Evolutionary conservation across 2,329 filamentous ascomycete species (phyloP).

Genomic region (Spiromastix sp.): DNA sequence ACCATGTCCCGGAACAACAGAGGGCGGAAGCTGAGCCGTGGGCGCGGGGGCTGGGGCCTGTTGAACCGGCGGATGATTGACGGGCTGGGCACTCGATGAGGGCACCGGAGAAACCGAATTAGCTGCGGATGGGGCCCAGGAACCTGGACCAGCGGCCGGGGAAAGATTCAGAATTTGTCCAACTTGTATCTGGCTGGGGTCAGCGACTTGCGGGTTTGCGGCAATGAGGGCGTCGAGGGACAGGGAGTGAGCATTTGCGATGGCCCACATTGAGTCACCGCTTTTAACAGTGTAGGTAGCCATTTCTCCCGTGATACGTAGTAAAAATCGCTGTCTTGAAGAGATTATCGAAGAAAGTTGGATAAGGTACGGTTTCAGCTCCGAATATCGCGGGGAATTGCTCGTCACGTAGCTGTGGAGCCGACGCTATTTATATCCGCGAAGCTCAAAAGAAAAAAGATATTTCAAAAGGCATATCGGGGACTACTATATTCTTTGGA

Average conservation of each 20-base stretch:
- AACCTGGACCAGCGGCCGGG: not conserved
- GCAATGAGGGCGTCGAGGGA: constrained; percentile 11
- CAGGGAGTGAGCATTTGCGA: constrained; percentile 23
- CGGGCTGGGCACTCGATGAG: not conserved
- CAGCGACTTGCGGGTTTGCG: constrained; percentile 10
- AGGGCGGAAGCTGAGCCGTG: not conserved
- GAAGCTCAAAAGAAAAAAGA: too few species aligned
- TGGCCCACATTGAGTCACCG: constrained; percentile 19
- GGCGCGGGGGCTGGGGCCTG: constrained; percentile 2
- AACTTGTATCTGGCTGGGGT: constrained; percentile 9
- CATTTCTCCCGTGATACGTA: too few species aligned
- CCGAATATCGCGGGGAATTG: too few species aligned
- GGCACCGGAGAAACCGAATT: too few species aligned
- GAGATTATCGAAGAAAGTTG: too few species aligned
- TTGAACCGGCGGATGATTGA: not conserved
- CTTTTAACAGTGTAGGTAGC: constrained; percentile 10
- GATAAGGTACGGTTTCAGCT: too few species aligned
- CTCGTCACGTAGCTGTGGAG: too few species aligned
- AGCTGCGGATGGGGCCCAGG: too few species aligned
- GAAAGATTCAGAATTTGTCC: constrained; percentile 11
- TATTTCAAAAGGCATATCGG: too few species aligned
- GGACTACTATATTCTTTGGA: too few species aligned
- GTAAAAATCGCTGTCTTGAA: too few species aligned
- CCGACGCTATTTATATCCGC: too few species aligned
- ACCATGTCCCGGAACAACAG: not conserved